Evolutionary conservation across 1,284 basidiomycete species (phyloP).

Genomic region (Volvariella surrecta): DNA sequence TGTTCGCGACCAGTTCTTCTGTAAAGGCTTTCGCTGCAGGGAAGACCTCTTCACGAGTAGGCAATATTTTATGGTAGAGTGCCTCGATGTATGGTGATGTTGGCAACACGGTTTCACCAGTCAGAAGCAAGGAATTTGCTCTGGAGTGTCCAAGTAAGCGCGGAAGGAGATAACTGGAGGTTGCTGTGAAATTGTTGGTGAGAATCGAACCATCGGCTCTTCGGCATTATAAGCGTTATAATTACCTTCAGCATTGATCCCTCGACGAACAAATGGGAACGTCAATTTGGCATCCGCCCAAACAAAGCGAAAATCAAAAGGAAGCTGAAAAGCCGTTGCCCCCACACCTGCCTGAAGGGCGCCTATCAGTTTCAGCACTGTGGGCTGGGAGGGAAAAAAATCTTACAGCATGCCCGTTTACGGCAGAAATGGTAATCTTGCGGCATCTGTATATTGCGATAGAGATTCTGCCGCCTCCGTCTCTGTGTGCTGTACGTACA

Average conservation of each 20-base stretch:
- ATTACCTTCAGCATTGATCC: constrained; percentile 44
- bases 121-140: constrained; percentile 41
- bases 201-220: neutral
- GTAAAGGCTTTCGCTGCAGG: constrained; percentile 43
- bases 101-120: constrained; percentile 34
- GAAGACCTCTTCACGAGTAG: constrained; percentile 40
- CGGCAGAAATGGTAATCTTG: constrained; percentile 48
- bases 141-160: constrained; percentile 42
- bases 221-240: neutral
- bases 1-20: constrained; percentile 39
- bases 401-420: constrained; percentile 50
- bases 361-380: neutral
- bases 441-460: constrained; percentile 42
- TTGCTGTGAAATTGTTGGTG: constrained; percentile 22
- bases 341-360: constrained; percentile 39
- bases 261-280: constrained; percentile 47
- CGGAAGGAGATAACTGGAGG: constrained; percentile 44
- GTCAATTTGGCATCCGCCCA: constrained; percentile 45
- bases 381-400: neutral
- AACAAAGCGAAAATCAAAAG: constrained; percentile 47
- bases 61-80: constrained; percentile 38
- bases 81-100: constrained; percentile 33
- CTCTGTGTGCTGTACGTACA: constrained; percentile 34
- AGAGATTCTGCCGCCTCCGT: constrained; percentile 37
- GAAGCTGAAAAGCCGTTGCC: constrained; percentile 43